Conservation (phyloP, 164 flowering plant genomes). For the Dillenia turbinata region DNA sequence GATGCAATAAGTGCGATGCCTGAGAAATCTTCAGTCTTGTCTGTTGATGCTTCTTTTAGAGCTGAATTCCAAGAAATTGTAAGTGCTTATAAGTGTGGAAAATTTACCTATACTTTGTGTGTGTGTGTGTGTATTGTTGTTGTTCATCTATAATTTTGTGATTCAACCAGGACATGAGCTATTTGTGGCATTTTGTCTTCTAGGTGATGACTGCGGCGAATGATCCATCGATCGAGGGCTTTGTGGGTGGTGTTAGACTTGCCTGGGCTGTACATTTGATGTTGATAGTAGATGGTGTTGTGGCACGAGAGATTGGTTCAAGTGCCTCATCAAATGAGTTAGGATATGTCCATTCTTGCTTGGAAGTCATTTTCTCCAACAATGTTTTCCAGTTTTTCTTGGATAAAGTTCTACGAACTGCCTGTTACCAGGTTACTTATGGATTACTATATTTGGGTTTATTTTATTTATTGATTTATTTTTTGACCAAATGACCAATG, state of each 20-base stretch:
- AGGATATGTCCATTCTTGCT: constrained; percentile 48
- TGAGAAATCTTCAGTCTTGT: constrained; percentile 64
- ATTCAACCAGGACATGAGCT: too few relatives aligned
- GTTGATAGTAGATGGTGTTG: constrained; percentile 54
- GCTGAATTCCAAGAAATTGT: constrained; percentile 82
- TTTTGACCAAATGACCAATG: too few relatives aligned
- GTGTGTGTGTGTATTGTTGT: background rate
- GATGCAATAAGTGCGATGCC: constrained; percentile 83
- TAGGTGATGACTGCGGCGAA: constrained; percentile 68
- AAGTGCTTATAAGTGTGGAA: constrained; percentile 20
- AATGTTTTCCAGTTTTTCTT: constrained; percentile 85
- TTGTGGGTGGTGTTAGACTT: constrained; percentile 65
- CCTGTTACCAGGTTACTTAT: constrained; percentile 73
- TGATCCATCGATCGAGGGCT: constrained; percentile 68
- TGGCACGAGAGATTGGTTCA: constrained; percentile 43
- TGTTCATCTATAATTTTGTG: too few relatives aligned
- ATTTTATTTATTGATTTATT: background rate
- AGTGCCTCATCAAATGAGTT: constrained; percentile 48
- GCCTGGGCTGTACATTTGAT: constrained; percentile 91
- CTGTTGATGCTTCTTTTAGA: constrained; percentile 68
- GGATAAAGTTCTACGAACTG: constrained; percentile 77
- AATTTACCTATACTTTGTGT: background rate
- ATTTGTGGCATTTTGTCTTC: background rate
- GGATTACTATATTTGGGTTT: background rate
- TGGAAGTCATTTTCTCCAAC: constrained; percentile 67